Conservation (phyloP, 129 eudicot species). For the Flaveria trinervia region DNA sequence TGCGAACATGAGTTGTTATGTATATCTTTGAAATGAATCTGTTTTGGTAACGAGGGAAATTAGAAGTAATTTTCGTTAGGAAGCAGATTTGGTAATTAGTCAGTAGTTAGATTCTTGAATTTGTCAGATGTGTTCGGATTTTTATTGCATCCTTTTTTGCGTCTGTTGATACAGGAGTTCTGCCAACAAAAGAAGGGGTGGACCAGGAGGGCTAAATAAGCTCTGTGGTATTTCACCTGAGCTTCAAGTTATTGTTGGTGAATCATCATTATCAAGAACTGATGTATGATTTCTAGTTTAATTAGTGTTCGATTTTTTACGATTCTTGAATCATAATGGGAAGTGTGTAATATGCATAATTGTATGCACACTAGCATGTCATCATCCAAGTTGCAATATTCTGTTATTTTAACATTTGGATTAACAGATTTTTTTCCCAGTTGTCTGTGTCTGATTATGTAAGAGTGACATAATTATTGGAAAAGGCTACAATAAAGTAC, state of each 20-base stretch:
- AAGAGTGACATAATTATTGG: not conserved
- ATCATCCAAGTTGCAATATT: not conserved
- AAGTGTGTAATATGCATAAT: not conserved
- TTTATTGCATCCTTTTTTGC: not conserved
- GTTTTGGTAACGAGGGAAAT: not conserved
- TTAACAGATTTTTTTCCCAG: not conserved
- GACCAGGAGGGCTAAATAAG: slow-evolving; percentile 91
- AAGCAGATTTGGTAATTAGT: not conserved
- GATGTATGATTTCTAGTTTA: slow-evolving; percentile 49
- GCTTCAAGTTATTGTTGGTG: slow-evolving; percentile 82
- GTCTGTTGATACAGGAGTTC: slow-evolving; percentile 49
- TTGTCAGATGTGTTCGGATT: not conserved
- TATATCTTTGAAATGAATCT: not conserved
- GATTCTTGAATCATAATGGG: not conserved
- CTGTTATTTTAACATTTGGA: not conserved
- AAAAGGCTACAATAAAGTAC: not conserved
- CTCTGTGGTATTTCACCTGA: slow-evolving; percentile 87
- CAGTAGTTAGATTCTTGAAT: not conserved
- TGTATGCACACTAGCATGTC: not conserved
- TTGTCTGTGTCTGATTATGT: not conserved
- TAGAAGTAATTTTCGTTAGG: not conserved
- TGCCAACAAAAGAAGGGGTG: slow-evolving; percentile 77
- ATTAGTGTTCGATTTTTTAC: not conserved
- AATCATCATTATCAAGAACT: slow-evolving; percentile 81
- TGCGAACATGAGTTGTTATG: not conserved